phyloP scores from a whole-genome alignment of 768 basidiomycete genomes.

The Russula sp. region DNA sequence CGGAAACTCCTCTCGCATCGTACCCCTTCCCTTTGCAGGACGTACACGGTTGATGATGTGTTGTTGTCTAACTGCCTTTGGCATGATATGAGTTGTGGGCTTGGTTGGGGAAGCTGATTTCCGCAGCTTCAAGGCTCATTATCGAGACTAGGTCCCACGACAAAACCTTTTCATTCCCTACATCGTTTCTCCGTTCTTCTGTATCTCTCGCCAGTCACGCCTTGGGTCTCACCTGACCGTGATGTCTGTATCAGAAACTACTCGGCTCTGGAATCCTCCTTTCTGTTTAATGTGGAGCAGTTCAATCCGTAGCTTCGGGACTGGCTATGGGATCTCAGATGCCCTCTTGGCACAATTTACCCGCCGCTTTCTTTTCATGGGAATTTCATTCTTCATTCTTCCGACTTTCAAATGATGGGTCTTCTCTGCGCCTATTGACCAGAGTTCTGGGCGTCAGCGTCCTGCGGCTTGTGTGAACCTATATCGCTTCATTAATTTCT shows the following conservation, averaged over 20 bases:
- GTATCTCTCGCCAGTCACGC: background rate
- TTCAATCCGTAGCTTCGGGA: background rate
- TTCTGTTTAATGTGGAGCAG: background rate
- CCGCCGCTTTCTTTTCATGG: background rate
- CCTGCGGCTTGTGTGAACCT: background rate
- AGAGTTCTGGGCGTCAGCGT: background rate
- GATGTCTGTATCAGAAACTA: background rate
- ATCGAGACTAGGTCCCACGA: background rate
- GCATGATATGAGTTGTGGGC: background rate
- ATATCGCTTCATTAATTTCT: background rate
- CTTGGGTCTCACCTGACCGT: background rate
- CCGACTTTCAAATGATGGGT: background rate
- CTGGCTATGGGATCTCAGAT: slow-evolving; percentile 1
- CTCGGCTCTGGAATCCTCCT: background rate
- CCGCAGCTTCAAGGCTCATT: background rate
- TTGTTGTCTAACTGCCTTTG: background rate
- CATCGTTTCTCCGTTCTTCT: background rate
- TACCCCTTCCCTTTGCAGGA: background rate
- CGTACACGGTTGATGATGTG: background rate
- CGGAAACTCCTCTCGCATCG: background rate
- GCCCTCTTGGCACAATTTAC: background rate
- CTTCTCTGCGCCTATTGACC: background rate
- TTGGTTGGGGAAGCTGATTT: background rate
- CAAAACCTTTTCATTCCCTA: background rate
- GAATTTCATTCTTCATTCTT: background rate